Evolutionary conservation across 2,329 filamentous ascomycete species (phyloP).

Genomic region (Graphilbum fragrans): DNA sequence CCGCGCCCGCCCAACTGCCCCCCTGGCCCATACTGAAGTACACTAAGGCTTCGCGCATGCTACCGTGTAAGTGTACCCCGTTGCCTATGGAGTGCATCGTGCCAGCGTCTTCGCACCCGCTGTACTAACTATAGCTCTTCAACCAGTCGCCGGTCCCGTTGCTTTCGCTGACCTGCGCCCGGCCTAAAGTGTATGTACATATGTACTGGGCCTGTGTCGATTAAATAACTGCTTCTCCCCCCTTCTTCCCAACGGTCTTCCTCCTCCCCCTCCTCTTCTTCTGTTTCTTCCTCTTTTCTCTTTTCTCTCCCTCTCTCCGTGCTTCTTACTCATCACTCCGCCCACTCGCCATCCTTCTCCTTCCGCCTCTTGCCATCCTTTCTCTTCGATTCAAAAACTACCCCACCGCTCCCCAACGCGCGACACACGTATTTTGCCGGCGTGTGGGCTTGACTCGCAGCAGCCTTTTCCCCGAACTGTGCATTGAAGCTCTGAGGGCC

Average conservation of each 20-base stretch:
- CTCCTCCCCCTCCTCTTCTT: background rate
- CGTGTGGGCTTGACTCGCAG: background rate
- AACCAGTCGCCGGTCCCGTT: slow-evolving; percentile 3
- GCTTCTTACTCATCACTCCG: background rate
- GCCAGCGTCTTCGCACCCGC: background rate
- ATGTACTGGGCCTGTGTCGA: slow-evolving; percentile 2
- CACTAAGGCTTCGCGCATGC: too few relatives aligned
- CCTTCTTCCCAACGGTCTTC: slow-evolving; percentile 1
- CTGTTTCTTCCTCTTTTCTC: background rate
- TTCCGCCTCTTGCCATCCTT: background rate
- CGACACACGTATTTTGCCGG: background rate
- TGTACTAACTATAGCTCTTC: slow-evolving; percentile 7
- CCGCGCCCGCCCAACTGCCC: too few relatives aligned
- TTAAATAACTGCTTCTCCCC: slow-evolving; percentile 7
- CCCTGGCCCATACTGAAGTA: too few relatives aligned
- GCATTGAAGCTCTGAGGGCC: background rate
- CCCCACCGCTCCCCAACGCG: background rate
- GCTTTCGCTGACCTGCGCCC: slow-evolving; percentile 5
- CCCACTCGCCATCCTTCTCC: background rate
- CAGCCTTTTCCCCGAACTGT: background rate
- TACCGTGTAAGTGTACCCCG: background rate
- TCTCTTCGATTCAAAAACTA: background rate
- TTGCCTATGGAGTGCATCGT: background rate
- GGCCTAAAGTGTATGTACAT: too few relatives aligned
- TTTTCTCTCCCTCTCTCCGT: background rate